phyloP scores from a whole-genome alignment of 306 rosid species.

The Trichosanthes cucumerina region DNA sequence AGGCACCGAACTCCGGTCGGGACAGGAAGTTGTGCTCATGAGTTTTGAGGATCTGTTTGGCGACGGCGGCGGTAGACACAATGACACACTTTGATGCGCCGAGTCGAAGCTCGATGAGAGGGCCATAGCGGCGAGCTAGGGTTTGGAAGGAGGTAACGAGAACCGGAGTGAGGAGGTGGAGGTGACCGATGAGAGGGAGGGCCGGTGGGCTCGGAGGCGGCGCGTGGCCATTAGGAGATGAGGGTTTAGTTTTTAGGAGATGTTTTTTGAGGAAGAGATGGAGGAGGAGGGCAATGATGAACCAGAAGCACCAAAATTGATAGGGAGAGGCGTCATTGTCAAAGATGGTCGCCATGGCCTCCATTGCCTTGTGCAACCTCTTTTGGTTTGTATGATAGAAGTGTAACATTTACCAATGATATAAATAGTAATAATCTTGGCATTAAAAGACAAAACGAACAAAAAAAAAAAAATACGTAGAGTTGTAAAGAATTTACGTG shows the following conservation, averaged over 20 bases:
- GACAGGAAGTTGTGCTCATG: slow-evolving; percentile 36
- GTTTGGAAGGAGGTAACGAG: slow-evolving; percentile 43
- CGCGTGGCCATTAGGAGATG: neutral
- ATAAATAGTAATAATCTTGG: neutral
- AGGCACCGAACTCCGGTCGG: slow-evolving; percentile 41
- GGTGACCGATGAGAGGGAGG: slow-evolving; percentile 35
- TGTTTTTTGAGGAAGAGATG: slow-evolving; percentile 1
- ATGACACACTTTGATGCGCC: slow-evolving; percentile 44
- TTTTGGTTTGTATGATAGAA: neutral
- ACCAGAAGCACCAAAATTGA: slow-evolving; percentile 1
- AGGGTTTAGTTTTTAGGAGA: neutral
- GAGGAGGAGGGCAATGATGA: slow-evolving; percentile 7
- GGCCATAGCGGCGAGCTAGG: slow-evolving; percentile 37
- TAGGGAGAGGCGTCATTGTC: neutral
- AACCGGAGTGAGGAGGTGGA: slow-evolving; percentile 36
- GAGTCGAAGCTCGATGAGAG: slow-evolving; percentile 36
- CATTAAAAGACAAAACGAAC: neutral
- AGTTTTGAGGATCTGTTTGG: slow-evolving; percentile 40
- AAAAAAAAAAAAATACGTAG: neutral
- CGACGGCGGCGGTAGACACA: slow-evolving; percentile 40
- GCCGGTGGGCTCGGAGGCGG: slow-evolving; percentile 27
- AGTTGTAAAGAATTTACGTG: neutral
- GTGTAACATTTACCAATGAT: neutral
- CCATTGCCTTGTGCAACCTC: neutral
- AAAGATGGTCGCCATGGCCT: neutral